Evolutionary conservation across 2,329 filamentous ascomycete species (phyloP), one percentile per base, ranked within the genome.

Genomic region (Pyrenophora graminea): DNA sequence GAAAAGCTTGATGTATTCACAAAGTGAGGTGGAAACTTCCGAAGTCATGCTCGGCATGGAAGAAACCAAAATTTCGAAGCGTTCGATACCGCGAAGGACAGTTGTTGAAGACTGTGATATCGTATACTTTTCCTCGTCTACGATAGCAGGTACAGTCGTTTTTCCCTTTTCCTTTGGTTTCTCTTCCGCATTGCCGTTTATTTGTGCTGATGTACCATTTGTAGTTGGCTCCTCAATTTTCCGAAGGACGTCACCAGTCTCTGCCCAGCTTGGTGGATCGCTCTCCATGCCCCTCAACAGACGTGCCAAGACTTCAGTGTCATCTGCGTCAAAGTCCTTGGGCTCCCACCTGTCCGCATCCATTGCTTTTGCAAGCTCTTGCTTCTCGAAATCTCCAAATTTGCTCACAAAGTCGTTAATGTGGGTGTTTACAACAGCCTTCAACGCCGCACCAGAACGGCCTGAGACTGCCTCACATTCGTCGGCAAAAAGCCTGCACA

Each of bases 1-100:
- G 80, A 97, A 99, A 3, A 96, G 81, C 59, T 94, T 90, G 12
- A 97, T 81, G 67, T 95, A 96, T 18, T 94, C 87, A 36, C 97
- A 79, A 9, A 99, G 82, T 0, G 86, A 87, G 2, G 83, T 79
- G 0, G 90, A 89, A 45, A 97, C 87, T 51, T 97, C 91, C 2
- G 86, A 80, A 1, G 91, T 89, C 85, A 97, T 92, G 54, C 88
- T 93, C 1, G 94, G 93, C 50, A 97, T 93, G 27, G 87, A 87
- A 4, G 89, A 82, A 50, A 93, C 87, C 3, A 99, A 82, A 55
- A 89, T 89, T 58, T 96, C 80, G 72, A 96, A 96, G 13, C 86
- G 84, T 52, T 90, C 87, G 58, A 97, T 87, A 43, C 90, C 91
- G 49, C 85, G 82, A 47, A 99, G 82, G 58, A 94, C 92, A 1